These are phyloP conservation scores for Scedosporium minutisporum DNA, from an alignment of 2,329 filamentous ascomycete species.

Conservation along the genomic window DNA sequence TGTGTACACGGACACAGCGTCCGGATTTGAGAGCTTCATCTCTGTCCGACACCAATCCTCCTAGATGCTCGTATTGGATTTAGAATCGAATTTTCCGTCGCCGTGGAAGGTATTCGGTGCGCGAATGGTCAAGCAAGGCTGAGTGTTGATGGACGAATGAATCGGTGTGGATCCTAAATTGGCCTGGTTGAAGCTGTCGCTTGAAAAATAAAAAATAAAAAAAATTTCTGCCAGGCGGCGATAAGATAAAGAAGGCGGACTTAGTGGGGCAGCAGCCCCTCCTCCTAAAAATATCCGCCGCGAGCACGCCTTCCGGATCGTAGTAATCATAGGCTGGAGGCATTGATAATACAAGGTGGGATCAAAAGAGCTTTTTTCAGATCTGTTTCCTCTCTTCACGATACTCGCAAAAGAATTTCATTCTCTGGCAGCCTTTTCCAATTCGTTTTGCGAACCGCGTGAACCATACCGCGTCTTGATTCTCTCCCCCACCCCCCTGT, in stretches of 20 bases:
- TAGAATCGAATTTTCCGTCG: neutral
- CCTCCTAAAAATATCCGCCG: neutral
- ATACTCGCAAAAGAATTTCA: neutral
- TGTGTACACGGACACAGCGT: constrained; percentile 83
- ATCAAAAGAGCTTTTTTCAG: neutral
- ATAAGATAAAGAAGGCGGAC: constrained; percentile 4
- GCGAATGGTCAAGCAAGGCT: neutral
- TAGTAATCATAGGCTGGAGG: neutral
- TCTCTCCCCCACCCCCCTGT: neutral
- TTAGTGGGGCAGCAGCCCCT: neutral
- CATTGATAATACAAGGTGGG: neutral
- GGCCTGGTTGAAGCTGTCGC: neutral
- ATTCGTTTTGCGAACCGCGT: neutral
- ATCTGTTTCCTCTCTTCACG: neutral
- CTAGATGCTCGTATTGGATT: neutral
- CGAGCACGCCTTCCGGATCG: neutral
- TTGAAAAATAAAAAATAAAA: neutral
- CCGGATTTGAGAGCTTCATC: constrained; percentile 78
- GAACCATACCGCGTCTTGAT: neutral
- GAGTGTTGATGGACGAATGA: neutral
- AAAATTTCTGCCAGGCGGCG: constrained; percentile 3
- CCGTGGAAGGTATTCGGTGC: neutral
- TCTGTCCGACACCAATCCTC: neutral
- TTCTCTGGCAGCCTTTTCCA: neutral
- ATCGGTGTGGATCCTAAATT: neutral